phyloP scores from a whole-genome alignment of 2,329 filamentous ascomycete genomes.

The Diaporthe humulicola region DNA sequence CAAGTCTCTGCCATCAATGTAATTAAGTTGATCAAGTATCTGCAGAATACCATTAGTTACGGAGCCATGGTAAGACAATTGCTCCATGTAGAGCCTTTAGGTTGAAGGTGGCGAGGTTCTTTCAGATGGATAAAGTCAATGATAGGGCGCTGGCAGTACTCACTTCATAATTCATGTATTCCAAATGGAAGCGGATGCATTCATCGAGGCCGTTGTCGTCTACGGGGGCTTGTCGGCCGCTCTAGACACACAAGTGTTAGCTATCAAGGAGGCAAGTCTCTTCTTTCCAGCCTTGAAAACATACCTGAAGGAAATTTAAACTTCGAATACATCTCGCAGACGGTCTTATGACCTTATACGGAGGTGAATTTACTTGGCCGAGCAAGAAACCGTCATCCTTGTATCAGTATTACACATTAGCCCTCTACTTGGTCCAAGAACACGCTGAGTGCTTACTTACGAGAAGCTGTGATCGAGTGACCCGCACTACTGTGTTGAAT shows the following conservation, averaged over 20 bases:
- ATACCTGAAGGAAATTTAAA: conserved; percentile 2
- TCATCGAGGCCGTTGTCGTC: conserved; percentile 8
- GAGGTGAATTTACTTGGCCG: neutral
- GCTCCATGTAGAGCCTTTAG: neutral
- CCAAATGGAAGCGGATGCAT: conserved; percentile 16
- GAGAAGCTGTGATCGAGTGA: conserved; percentile 5
- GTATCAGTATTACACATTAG: neutral
- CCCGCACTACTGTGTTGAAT: neutral
- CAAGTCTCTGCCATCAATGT: neutral
- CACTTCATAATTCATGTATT: conserved; percentile 3
- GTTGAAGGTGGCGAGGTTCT: neutral
- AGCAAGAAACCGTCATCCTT: conserved; percentile 17
- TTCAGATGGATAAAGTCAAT: neutral
- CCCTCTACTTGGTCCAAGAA: neutral
- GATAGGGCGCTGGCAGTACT: neutral
- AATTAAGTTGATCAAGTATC: neutral
- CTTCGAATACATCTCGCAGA: conserved; percentile 3
- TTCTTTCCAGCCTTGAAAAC: neutral
- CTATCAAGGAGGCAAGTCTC: neutral
- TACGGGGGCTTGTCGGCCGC: conserved; percentile 1
- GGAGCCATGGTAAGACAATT: neutral
- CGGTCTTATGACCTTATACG: neutral
- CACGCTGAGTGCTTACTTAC: neutral
- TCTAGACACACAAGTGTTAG: neutral
- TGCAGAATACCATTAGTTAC: neutral